phyloP scores from a whole-genome alignment of 768 basidiomycete genomes.

The Nevesoporus exiguus region DNA sequence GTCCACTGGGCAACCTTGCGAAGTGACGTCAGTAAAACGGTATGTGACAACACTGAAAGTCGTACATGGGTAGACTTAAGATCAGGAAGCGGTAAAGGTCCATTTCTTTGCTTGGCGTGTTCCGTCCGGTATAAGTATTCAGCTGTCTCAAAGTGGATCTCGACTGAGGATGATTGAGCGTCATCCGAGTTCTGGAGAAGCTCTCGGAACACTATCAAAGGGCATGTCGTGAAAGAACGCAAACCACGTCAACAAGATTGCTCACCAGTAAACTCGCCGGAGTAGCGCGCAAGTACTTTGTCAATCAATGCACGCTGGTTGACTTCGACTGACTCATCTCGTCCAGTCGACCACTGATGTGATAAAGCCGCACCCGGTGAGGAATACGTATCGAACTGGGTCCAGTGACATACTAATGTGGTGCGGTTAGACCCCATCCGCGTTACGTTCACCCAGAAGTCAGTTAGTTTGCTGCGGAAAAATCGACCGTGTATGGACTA shows the following conservation, averaged over 20 bases:
- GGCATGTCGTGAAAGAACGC: background rate
- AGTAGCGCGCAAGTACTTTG: conserved; percentile 52
- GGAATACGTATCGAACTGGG: background rate
- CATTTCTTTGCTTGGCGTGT: conserved; percentile 21
- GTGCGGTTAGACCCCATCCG: background rate
- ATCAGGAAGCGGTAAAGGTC: conserved; percentile 47
- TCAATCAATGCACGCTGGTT: conserved; percentile 84
- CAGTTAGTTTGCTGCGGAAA: background rate
- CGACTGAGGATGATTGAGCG: conserved; percentile 68
- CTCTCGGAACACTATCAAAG: conserved; percentile 64
- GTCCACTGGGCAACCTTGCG: conserved; percentile 75
- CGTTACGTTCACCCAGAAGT: background rate
- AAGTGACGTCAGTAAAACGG: background rate
- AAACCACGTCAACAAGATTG: conserved; percentile 31
- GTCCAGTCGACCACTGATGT: conserved; percentile 43
- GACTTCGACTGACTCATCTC: conserved; percentile 73
- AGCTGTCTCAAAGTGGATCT: conserved; percentile 77
- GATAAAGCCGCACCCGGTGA: background rate
- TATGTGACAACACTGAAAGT: no score
- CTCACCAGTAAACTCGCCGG: conserved; percentile 80
- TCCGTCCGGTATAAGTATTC: conserved; percentile 35
- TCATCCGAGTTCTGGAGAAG: conserved; percentile 96
- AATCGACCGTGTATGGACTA: no score
- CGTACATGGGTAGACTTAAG: conserved; percentile 53
- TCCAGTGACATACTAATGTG: background rate